Base-by-base conservation (phyloP, 2,329 filamentous ascomycete genomes). In the Fusarium devonianum region DNA sequence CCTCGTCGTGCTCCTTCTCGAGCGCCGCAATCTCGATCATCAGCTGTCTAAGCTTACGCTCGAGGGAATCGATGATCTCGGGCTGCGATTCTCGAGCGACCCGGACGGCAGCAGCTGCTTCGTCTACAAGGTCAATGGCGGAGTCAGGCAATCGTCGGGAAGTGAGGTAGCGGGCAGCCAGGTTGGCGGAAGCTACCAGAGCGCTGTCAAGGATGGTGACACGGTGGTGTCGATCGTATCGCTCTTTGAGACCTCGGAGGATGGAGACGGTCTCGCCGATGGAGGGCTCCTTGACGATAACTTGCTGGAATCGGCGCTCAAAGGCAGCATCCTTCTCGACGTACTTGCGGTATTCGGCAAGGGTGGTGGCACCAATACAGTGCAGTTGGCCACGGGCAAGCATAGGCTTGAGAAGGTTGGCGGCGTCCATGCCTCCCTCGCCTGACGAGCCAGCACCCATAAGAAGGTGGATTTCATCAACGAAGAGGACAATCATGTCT, bases 241-340 rank as follows among this genome's bases (percentile, higher is more conserved):
- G 91, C 72, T 97, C 93, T 78, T 97, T 99, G 57, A 99, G 78
- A 69, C 94, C 94, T 80, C 94, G 90, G n/a, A 99, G 86, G 67
- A 99, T 99, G 16, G 94, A 99, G 56, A 99, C 85, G 11, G 94
- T 97, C 75, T 99, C 94, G 2, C 84, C 73, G 37, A 97, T 87
- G 5, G 85, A 81, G 3, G 94, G 94, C 70, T 99, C 94, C 76
- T 97, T 97, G 71, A 97, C 93, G 33, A 99, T 75, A 28, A 99
- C 94, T 73, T 99, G 94, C 72, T 99, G 94, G 82, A 99, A 99
- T 72, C 94, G 90, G 73, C 94, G 90, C 75, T 99, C 94, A 70
- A 99, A 99, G 35, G 94, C 94, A 34, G 91, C 89, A 67, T 99
- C 94, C 75, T 99, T 99, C 73, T 99, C 94, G 58, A 99, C 96